A percentile compares a stretch with the other conserved stretches of the same genome.
Conservation (phyloP, 2,329 filamentous ascomycete genomes). For the Pyrenophora teres region DNA sequence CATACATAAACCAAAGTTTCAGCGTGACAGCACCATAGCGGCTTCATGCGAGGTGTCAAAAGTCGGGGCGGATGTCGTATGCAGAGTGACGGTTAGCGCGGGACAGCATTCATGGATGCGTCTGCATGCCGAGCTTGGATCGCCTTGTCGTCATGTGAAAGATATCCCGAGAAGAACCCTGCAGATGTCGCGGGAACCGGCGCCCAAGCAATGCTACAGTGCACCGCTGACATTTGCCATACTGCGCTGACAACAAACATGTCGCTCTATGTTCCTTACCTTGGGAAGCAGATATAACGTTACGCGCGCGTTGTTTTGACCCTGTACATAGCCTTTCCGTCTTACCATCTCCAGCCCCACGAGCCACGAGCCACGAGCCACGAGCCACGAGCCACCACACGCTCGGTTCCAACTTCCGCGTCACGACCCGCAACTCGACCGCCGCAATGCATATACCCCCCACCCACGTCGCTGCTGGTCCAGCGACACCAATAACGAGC, state of each 20-base stretch:
- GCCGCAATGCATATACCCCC: constrained; percentile 34
- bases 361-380: background rate
- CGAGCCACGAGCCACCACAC: constrained; percentile 1
- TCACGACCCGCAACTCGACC: constrained; percentile 2
- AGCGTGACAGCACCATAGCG: background rate
- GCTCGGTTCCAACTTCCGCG: background rate
- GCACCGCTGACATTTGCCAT: constrained; percentile 8
- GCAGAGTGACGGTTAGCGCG: constrained; percentile 23
- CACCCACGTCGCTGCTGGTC: constrained; percentile 31
- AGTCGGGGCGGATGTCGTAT: constrained; percentile 3
- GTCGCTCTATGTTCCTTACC: constrained; percentile 1
- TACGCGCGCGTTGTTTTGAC: background rate
- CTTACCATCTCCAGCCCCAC: background rate
- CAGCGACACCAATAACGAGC: constrained; percentile 23
- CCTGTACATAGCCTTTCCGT: background rate
- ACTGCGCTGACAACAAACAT: constrained; percentile 4
- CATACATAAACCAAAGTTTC: background rate
- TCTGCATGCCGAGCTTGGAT: constrained; percentile 12
- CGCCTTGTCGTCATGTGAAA: constrained; percentile 26
- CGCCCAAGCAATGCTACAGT: constrained; percentile 10
- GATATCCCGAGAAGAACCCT: constrained; percentile 15
- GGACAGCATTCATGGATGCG: background rate
- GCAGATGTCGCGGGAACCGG: constrained; percentile 21
- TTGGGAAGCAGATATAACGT: constrained; percentile 1
- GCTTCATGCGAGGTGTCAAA: background rate